These are phyloP conservation scores for Gossypium ekmanianum DNA, from an alignment of 345 rosid species.

Conservation along the genomic window DNA sequence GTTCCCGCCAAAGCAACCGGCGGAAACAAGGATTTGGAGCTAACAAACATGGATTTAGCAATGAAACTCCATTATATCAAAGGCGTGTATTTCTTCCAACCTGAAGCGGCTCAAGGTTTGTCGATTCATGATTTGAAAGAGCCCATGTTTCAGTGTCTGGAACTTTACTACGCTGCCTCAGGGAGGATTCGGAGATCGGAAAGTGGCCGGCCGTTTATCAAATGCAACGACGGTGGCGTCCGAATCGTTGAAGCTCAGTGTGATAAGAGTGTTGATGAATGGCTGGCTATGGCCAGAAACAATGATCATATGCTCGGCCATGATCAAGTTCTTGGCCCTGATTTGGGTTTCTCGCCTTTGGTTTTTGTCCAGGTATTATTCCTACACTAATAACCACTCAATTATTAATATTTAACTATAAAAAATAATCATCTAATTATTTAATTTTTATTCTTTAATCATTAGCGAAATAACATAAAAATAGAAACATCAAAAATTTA, in stretches of 20 bases:
- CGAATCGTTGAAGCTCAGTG: conserved; percentile 49
- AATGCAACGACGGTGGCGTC: conserved; percentile 78
- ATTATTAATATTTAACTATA: no score
- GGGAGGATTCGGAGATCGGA: conserved; percentile 61
- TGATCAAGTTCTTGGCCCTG: conserved; percentile 63
- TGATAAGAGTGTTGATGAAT: conserved; percentile 48
- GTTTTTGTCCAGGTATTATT: conserved; percentile 57
- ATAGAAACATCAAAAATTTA: no score
- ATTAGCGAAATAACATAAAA: no score
- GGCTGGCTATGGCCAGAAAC: conserved; percentile 25
- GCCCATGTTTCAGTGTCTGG: conserved; percentile 43
- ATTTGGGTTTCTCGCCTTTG: conserved; percentile 65
- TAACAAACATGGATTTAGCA: conserved; percentile 58
- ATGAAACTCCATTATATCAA: conserved; percentile 71
- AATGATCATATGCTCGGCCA: conserved; percentile 29
- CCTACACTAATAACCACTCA: not conserved
- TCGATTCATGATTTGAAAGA: conserved; percentile 38
- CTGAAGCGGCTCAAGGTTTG: conserved; percentile 34
- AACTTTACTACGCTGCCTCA: conserved; percentile 26
- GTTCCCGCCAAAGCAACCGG: conserved; percentile 55
- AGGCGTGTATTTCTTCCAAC: conserved; percentile 55
- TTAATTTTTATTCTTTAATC: no score
- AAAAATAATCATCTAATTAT: no score
- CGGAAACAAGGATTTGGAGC: conserved; percentile 32
- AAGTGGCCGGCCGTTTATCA: conserved; percentile 48